Evolutionary conservation across 306 rosid species (phyloP).

Genomic region (Ceratonia siliqua): DNA sequence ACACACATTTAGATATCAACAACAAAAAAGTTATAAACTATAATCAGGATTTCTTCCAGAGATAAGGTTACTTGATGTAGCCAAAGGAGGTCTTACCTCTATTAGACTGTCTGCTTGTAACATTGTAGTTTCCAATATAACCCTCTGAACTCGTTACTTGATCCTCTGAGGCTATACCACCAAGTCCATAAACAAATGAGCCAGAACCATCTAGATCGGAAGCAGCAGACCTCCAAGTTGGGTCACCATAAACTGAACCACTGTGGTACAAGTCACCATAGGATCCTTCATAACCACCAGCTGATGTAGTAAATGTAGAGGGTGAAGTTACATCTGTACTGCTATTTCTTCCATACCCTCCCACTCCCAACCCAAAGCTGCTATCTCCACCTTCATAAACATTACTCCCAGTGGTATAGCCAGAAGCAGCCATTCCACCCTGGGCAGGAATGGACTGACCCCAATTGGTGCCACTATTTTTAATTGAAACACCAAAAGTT

Average conservation of each 20-base stretch:
- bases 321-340: slow-evolving; percentile 50
- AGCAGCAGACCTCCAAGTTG: slow-evolving; percentile 81
- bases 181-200: slow-evolving; percentile 75
- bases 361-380: slow-evolving; percentile 68
- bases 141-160: slow-evolving; percentile 73
- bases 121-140: slow-evolving; percentile 80
- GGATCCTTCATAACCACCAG: slow-evolving; percentile 76
- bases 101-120: slow-evolving; percentile 81
- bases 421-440: slow-evolving; percentile 65
- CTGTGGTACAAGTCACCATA: slow-evolving; percentile 69
- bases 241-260: slow-evolving; percentile 67
- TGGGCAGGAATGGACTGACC: slow-evolving; percentile 56
- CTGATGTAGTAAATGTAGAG: slow-evolving; percentile 56
- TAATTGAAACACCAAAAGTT: slow-evolving; percentile 65
- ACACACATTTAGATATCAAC: slow-evolving; percentile 25
- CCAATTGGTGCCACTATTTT: slow-evolving; percentile 70
- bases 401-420: slow-evolving; percentile 57
- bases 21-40: slow-evolving; percentile 9
- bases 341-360: slow-evolving; percentile 74
- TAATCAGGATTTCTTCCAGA: slow-evolving; percentile 23
- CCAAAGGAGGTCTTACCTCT: slow-evolving; percentile 71
- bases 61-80: slow-evolving; percentile 34
- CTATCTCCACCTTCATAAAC: slow-evolving; percentile 72
- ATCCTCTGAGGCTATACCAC: slow-evolving; percentile 70
- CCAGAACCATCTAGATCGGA: slow-evolving; percentile 83